Evolutionary conservation across 805 yeast species (phyloP), one percentile per base, ranked within the genome.

Genomic region (Saccharomycopsis fodiens): DNA sequence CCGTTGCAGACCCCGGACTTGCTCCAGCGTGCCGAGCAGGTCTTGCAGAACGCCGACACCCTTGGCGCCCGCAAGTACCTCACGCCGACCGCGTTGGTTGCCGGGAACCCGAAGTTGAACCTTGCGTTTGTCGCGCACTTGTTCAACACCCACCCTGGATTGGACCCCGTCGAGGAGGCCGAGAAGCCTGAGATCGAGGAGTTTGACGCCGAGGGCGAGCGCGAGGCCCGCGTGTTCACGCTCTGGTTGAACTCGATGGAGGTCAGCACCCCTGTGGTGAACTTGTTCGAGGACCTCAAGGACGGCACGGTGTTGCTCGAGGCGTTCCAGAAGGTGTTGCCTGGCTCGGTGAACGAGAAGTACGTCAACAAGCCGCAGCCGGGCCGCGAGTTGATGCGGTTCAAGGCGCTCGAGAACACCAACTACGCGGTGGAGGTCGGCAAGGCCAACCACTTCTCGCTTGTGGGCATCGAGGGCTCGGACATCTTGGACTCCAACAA

Each of bases 191-290:
- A 89, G 61, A 86, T 93, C 56, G 98, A 93, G 69, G 97, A 87
- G 55, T 93, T 93, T 59, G 98, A 93, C 62, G 98, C 98, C 21
- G 98, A 93, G 68, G 98, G 98, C 52, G 98, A 93, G 68, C 85
- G 98, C 68, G 98, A 93, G 69, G 98, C 98, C 2, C 78, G 98
- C 64, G 98, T 93, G 10, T 93, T 93, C 68, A 93, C 98, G 4
- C 69, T 93, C 59, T 93, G 98, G 98, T 77, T 93, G 60, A 93
- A 93, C 67, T 87, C 96, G 1, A 74, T 93, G 57, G 97, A 93
- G 55, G 97, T 93, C 13, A 93, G 89, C 52, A 97, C 97, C 22
- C 85, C 96, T 21, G 91, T 93, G 49, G 87, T 87, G 42, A 79
- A 84, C 13, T 69, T 93, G 55, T 93, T 93, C 57, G 97, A 91